Evolutionary conservation across 441 rosid species (phyloP), one percentile per base, ranked within the genome.

Genomic region (Erysimum pusillum): DNA sequence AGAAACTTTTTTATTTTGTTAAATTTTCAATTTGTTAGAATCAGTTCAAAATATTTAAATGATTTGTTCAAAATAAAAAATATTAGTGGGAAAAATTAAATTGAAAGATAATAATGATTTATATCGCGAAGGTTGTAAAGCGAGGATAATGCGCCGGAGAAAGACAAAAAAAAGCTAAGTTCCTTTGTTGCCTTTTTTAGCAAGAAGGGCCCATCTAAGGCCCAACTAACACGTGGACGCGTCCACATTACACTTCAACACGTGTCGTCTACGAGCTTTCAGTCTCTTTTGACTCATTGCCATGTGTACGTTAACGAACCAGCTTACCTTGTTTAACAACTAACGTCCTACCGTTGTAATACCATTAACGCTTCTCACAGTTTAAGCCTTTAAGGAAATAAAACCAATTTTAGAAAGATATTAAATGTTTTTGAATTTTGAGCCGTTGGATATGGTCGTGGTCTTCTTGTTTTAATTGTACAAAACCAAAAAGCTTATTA

Each of bases 211-310:
- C 68, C 61, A 61, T 49, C 25, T 48, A 61, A 49, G n/a, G 67
- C 68, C 76, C 68, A 61, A 56, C 38, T n/a, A 61, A 38, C 20
- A 71, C 39, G 61, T 71, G 60, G 75, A 59, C 12, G 48, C 59
- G 58, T 71, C 49, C 6, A 22, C 25, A 36, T n/a, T 14, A 9
- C 4, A 25, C 10, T 14, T 20, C 12, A 60, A 61, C 52, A 71
- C 49, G 68, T 61, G 76, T 60, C 61, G 67, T 11, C 18, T 61
- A 6, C 13, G 17, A 20, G 15, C 48, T 59, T 71, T 22, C 35
- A 48, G 8, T 14, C 13, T 60, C 51, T 49, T 46, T 38, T 71
- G 68, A 71, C 52, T 71, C 68, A 61, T 15, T 61, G 76, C 61
- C 76, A 71, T 68, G 67, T 71, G 68, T 61, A 22, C 25, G 11